Evolutionary conservation across 2,329 filamentous ascomycete species (phyloP).

Genomic region (Dactylellina parvicollis): DNA sequence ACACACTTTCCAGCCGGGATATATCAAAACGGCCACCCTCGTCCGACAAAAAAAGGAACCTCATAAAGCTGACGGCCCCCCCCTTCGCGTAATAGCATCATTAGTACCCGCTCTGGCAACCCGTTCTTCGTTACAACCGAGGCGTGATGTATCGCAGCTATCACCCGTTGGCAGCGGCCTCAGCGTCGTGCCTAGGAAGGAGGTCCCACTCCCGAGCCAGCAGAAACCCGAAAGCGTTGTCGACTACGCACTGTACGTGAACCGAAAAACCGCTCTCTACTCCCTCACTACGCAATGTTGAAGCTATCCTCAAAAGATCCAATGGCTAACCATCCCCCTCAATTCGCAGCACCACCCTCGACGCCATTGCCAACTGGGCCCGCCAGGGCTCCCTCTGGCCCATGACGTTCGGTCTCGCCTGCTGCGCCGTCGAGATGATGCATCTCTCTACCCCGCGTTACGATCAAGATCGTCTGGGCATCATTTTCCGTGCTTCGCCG

Average conservation of each 20-base stretch:
- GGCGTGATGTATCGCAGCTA: slow-evolving; percentile 35
- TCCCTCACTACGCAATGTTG: not conserved
- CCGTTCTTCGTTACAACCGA: slow-evolving; percentile 11
- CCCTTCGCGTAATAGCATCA: too few relatives aligned
- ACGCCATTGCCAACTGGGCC: slow-evolving; percentile 83
- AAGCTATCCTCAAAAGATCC: not conserved
- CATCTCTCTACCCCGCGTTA: slow-evolving; percentile 86
- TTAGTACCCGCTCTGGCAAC: slow-evolving; percentile 39
- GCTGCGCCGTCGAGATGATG: slow-evolving; percentile 94
- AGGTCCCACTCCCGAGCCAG: slow-evolving; percentile 81
- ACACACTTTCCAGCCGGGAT: not conserved
- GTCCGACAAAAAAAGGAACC: not conserved
- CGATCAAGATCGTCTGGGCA: slow-evolving; percentile 86
- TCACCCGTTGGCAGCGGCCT: slow-evolving; percentile 9
- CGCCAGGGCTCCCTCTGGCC: slow-evolving; percentile 87
- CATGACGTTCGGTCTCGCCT: slow-evolving; percentile 87
- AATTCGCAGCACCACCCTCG: slow-evolving; percentile 73
- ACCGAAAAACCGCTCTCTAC: not conserved
- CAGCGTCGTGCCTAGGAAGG: slow-evolving; percentile 65
- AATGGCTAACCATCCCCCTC: slow-evolving; percentile 17
- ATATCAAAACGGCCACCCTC: not conserved
- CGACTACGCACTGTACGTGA: slow-evolving; percentile 84
- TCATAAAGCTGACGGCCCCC: slow-evolving; percentile 3
- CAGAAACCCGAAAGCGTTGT: slow-evolving; percentile 80
- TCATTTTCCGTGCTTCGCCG: slow-evolving; percentile 88